Conservation (phyloP, 2,329 filamentous ascomycete species). For the Calonectria fujianensis region DNA sequence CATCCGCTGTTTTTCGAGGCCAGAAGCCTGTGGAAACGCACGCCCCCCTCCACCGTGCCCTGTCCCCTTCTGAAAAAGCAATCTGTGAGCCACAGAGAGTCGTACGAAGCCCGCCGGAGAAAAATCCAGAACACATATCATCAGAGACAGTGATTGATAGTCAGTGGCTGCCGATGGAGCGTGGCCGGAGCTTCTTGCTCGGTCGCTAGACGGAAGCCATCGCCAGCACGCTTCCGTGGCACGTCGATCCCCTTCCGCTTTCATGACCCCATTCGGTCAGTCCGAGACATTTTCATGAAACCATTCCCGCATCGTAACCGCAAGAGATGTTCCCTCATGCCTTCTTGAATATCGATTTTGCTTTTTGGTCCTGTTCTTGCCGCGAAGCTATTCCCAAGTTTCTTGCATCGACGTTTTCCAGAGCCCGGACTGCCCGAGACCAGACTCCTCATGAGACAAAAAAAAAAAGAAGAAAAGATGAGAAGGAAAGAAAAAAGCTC, state of each 20-base stretch:
- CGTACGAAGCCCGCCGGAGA: slow-evolving; percentile 2
- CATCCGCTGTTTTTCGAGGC: slow-evolving; percentile 15
- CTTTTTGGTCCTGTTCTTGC: not conserved
- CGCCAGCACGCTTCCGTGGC: slow-evolving; percentile 9
- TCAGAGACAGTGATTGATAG: slow-evolving; percentile 24
- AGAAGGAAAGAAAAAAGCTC: not conserved
- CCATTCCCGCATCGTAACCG: slow-evolving; percentile 18
- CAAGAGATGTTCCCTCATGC: slow-evolving; percentile 7
- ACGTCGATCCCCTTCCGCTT: slow-evolving; percentile 15
- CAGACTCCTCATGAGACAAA: slow-evolving; percentile 19
- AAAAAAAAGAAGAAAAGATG: not conserved
- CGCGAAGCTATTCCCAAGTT: slow-evolving; percentile 11
- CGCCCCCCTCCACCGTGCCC: slow-evolving; percentile 7
- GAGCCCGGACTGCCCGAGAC: slow-evolving; percentile 20
- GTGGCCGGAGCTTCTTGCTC: slow-evolving; percentile 18
- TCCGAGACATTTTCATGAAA: slow-evolving; percentile 23
- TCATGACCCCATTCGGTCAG: slow-evolving; percentile 9
- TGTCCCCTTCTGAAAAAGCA: slow-evolving; percentile 15
- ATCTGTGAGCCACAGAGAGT: not conserved
- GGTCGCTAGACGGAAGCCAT: slow-evolving; percentile 12
- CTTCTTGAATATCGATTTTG: not conserved
- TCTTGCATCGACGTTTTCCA: not conserved
- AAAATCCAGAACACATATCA: slow-evolving; percentile 23
- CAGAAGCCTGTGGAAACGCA: slow-evolving; percentile 11
- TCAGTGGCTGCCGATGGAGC: slow-evolving; percentile 17